A percentile compares a stretch with the other conserved stretches of the same genome.
phyloP scores from a whole-genome alignment of 768 basidiomycete genomes.

The Phlebiopsis gigantea region DNA sequence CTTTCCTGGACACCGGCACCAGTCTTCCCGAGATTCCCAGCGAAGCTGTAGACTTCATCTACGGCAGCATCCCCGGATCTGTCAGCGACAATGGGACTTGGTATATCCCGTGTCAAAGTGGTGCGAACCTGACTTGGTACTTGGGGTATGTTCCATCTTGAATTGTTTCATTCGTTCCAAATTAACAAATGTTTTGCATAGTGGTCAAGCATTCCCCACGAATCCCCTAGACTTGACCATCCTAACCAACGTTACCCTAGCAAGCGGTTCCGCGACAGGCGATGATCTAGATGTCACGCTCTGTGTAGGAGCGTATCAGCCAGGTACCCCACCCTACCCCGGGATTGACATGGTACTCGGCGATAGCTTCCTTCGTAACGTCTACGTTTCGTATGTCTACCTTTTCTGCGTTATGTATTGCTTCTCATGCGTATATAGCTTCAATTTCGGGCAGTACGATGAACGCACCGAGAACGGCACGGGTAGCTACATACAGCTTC shows the following conservation, averaged over 20 bases:
- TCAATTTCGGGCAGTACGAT: constrained; percentile 17
- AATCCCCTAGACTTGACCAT: not conserved
- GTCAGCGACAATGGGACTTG: constrained; percentile 18
- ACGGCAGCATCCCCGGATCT: constrained; percentile 24
- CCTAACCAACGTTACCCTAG: not conserved
- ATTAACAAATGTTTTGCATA: not conserved
- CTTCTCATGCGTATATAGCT: too few relatives aligned
- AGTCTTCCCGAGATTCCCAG: constrained; percentile 20
- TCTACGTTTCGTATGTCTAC: constrained; percentile 26
- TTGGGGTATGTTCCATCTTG: constrained; percentile 18
- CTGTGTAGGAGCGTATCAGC: not conserved
- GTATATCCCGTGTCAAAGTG: constrained; percentile 25
- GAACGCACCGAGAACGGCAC: constrained; percentile 6
- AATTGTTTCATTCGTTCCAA: not conserved
- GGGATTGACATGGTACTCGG: constrained; percentile 28
- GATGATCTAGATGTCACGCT: not conserved
- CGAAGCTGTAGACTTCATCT: constrained; percentile 23
- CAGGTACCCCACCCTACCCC: not conserved
- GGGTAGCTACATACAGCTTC: constrained; percentile 27
- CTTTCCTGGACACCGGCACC: constrained; percentile 24
- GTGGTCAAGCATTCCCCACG: not conserved
- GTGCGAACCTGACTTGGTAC: constrained; percentile 24
- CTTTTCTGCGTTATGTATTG: too few relatives aligned
- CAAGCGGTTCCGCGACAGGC: not conserved
- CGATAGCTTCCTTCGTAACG: constrained; percentile 29